Conservation (phyloP, 2,329 filamentous ascomycete genomes). For the Sclerotinia sclerotiorum region DNA sequence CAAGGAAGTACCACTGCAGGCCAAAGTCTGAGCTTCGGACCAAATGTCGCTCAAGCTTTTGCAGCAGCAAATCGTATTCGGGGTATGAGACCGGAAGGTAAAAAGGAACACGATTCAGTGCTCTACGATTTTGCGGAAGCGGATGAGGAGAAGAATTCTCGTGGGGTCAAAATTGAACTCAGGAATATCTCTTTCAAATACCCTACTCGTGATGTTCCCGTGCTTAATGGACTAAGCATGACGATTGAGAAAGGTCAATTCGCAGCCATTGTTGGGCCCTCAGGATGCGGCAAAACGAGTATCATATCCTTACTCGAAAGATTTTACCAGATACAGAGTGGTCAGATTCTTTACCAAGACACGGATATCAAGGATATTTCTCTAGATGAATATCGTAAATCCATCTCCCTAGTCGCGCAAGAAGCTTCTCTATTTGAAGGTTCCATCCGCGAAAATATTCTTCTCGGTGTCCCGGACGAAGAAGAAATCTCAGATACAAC, state of each 20-base stretch:
- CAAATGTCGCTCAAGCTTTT: constrained; percentile 58
- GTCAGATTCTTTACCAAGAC: constrained; percentile 64
- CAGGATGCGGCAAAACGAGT: constrained; percentile 50
- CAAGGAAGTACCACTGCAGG: constrained; percentile 54
- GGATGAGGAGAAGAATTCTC: constrained; percentile 44
- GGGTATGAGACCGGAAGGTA: constrained; percentile 35
- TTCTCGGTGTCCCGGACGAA: constrained; percentile 57
- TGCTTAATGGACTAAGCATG: constrained; percentile 62
- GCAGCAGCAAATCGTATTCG: constrained; percentile 61
- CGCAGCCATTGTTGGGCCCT: constrained; percentile 67
- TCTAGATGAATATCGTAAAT: constrained; percentile 61
- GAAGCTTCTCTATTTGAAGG: constrained; percentile 67
- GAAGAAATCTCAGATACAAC: constrained; percentile 46
- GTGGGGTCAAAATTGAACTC: constrained; percentile 51
- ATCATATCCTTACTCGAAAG: constrained; percentile 65
- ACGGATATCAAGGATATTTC: constrained; percentile 59
- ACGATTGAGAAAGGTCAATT: constrained; percentile 64
- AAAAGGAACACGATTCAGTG: constrained; percentile 12
- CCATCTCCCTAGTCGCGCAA: constrained; percentile 71
- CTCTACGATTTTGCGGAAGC: constrained; percentile 23
- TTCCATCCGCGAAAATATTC: constrained; percentile 67
- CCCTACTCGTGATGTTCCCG: constrained; percentile 55
- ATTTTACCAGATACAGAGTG: constrained; percentile 68
- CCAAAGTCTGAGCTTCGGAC: constrained; percentile 52
- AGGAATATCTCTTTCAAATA: constrained; percentile 60